Conservation (phyloP, 768 basidiomycete species). For the Gymnopilus junonius region DNA sequence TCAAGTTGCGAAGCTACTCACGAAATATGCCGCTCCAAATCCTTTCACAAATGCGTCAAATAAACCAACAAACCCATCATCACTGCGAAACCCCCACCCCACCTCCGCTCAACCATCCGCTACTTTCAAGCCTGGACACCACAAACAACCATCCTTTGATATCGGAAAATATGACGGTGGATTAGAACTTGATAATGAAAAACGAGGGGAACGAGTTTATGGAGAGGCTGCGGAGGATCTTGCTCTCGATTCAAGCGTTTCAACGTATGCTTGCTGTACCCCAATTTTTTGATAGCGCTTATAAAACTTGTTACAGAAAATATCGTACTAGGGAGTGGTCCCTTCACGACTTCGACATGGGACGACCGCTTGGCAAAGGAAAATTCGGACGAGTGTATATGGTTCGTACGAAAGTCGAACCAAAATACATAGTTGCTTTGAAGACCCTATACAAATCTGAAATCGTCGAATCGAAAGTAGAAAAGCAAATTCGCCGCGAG, state of each 20-base stretch:
- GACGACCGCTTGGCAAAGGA: conserved; percentile 96
- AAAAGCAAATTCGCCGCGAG: conserved; percentile 96
- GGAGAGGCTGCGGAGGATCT: conserved; percentile 82
- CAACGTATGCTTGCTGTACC: conserved; percentile 51
- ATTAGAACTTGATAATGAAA: conserved; percentile 87
- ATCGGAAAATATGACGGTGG: conserved; percentile 97
- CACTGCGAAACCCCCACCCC: conserved; percentile 44
- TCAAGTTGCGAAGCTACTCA: conserved; percentile 71
- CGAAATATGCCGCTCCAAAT: conserved; percentile 75
- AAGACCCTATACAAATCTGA: conserved; percentile 98
- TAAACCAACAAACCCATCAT: conserved; percentile 45
- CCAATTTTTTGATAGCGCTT: background rate
- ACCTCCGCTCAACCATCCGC: conserved; percentile 15
- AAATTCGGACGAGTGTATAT: conserved; percentile 99
- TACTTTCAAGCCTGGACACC: conserved; percentile 22
- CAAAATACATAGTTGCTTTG: conserved; percentile 93
- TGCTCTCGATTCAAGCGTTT: conserved; percentile 83
- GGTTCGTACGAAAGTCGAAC: conserved; percentile 88
- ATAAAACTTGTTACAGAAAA: conserved; percentile 42
- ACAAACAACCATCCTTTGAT: conserved; percentile 52
- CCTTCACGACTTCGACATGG: conserved; percentile 89
- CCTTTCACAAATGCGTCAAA: conserved; percentile 41
- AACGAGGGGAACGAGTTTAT: conserved; percentile 70
- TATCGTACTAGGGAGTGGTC: conserved; percentile 86
- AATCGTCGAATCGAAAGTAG: conserved; percentile 87